A percentile compares a stretch with the other conserved stretches of the same genome.
Conservation (phyloP, 257 asterid genomes). For the Haberlea rhodopensis region DNA sequence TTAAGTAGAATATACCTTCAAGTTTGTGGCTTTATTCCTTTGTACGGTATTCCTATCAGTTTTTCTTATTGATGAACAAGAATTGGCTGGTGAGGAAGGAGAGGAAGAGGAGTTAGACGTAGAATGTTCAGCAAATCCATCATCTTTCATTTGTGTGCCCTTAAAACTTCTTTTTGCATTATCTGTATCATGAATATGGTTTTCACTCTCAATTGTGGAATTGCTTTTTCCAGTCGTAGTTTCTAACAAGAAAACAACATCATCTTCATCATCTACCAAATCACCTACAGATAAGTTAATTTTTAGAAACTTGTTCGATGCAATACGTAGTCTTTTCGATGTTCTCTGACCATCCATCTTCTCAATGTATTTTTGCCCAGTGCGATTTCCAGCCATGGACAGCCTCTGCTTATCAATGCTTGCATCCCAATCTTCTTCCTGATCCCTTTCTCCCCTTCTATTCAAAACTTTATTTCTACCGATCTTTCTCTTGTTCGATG, state of each 20-base stretch:
- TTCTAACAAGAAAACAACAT: slow-evolving; percentile 26
- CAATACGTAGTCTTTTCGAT: slow-evolving; percentile 36
- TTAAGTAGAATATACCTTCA: slow-evolving; percentile 36
- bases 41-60: slow-evolving; percentile 25
- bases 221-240: slow-evolving; percentile 24
- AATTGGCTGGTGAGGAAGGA: slow-evolving; percentile 41
- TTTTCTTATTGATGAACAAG: slow-evolving; percentile 36
- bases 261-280: slow-evolving; percentile 64
- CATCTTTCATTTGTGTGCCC: slow-evolving; percentile 22
- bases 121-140: slow-evolving; percentile 26
- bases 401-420: slow-evolving; percentile 34
- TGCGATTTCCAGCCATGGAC: slow-evolving; percentile 21
- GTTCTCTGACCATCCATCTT: slow-evolving; percentile 33
- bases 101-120: slow-evolving; percentile 28
- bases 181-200: slow-evolving; percentile 26
- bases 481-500: slow-evolving; percentile 27
- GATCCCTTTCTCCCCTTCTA: slow-evolving; percentile 30
- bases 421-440: slow-evolving; percentile 52
- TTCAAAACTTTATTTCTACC: slow-evolving; percentile 16
- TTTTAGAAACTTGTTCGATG: slow-evolving; percentile 41
- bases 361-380: slow-evolving; percentile 27
- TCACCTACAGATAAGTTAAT: slow-evolving; percentile 38
- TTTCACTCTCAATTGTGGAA: slow-evolving; percentile 9
- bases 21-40: slow-evolving; percentile 32
- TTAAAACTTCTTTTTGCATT: slow-evolving; percentile 25